These are phyloP conservation scores for Cryptomeria japonica DNA, from an alignment of 75 land plant genomes.

Conservation along the genomic window DNA sequence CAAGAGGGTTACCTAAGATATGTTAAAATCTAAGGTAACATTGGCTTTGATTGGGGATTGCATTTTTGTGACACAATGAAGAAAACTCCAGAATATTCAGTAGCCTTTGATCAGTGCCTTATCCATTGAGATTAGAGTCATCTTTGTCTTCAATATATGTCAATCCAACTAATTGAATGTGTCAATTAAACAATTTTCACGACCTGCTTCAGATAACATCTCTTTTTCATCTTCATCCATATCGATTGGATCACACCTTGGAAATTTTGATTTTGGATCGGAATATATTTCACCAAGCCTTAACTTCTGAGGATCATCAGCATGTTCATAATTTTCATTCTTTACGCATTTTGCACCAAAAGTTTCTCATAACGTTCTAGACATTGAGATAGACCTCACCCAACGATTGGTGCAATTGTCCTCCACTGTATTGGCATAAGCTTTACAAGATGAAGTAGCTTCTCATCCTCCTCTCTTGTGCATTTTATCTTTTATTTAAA, in stretches of 20 bases:
- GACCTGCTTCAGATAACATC: constrained; percentile 98
- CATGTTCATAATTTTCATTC: constrained; percentile 93
- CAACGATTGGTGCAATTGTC: constrained; percentile 97
- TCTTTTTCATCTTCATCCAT: constrained; percentile 99
- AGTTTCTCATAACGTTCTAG: constrained; percentile 96
- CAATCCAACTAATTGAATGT: too few species aligned
- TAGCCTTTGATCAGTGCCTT: too few species aligned
- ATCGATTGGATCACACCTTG: constrained; percentile 97
- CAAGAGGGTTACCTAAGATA: too few species aligned
- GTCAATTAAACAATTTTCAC: too few species aligned
- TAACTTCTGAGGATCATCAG: constrained; percentile 91
- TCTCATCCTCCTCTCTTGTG: constrained; percentile 98
- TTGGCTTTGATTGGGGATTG: too few species aligned
- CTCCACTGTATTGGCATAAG: constrained; percentile 99
- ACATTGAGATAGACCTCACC: constrained; percentile 94
- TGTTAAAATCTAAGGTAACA: too few species aligned
- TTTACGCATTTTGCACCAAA: constrained; percentile 93
- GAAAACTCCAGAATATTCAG: too few species aligned
- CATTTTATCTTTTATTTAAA: constrained; percentile 99
- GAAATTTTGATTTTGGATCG: constrained; percentile 95
- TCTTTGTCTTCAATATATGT: too few species aligned
- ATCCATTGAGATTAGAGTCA: too few species aligned
- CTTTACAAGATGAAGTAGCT: constrained; percentile 92
- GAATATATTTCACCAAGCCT: constrained; percentile 99
- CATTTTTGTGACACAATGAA: too few species aligned